Evolutionary conservation across 805 yeast species (phyloP).

Genomic region (Candida silvicultrix): DNA sequence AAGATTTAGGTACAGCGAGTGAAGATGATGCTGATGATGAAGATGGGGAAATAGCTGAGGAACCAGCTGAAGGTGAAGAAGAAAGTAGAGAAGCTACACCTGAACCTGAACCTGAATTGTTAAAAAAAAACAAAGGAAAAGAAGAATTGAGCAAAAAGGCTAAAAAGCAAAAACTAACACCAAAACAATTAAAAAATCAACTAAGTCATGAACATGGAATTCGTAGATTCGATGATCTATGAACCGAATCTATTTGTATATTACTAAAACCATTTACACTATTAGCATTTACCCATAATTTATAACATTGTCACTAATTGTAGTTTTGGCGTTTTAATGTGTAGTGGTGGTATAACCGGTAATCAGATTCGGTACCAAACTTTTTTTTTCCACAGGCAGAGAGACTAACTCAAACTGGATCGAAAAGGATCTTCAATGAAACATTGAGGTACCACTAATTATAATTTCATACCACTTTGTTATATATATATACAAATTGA

Average conservation of each 20-base stretch:
- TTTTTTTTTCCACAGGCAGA: too few relatives aligned
- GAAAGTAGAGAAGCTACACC: neutral
- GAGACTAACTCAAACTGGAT: too few relatives aligned
- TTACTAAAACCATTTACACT: too few relatives aligned
- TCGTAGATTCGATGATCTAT: slow-evolving; percentile 55
- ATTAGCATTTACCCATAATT: too few relatives aligned
- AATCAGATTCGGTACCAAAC: too few relatives aligned
- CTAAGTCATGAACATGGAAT: slow-evolving; percentile 61
- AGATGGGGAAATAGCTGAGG: slow-evolving; percentile 2
- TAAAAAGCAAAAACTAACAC: slow-evolving; percentile 27
- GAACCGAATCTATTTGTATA: neutral
- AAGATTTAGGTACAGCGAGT: slow-evolving; percentile 13
- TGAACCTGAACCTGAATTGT: slow-evolving; percentile 9
- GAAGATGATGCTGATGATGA: slow-evolving; percentile 11
- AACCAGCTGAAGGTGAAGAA: slow-evolving; percentile 4
- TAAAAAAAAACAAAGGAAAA: slow-evolving; percentile 13
- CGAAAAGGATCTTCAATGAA: too few relatives aligned
- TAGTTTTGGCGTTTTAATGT: too few relatives aligned
- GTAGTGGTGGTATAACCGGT: too few relatives aligned
- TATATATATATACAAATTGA: too few relatives aligned
- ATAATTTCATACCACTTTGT: too few relatives aligned
- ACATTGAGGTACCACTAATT: too few relatives aligned
- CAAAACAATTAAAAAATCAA: slow-evolving; percentile 40
- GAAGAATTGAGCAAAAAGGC: slow-evolving; percentile 14
- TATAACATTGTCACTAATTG: too few relatives aligned